A percentile compares a stretch with the other conserved stretches of the same genome.
Evolutionary conservation across 148 eudicot species (phyloP).

Genomic region (Vaccinium corymbosum): DNA sequence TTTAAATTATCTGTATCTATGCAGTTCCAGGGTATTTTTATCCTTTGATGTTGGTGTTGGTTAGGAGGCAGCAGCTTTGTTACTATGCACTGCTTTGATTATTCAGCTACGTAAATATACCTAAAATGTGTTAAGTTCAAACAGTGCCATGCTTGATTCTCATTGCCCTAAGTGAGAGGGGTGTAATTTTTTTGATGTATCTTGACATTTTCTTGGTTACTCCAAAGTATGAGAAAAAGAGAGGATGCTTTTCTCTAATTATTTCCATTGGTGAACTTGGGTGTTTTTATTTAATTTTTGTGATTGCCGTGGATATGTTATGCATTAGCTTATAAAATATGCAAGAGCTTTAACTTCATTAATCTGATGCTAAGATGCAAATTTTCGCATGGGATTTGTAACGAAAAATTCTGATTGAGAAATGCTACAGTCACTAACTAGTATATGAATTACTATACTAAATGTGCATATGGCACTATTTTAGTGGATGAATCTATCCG

Average conservation of each 20-base stretch:
- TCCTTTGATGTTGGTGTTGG: neutral
- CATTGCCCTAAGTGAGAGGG: neutral
- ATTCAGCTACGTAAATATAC: neutral
- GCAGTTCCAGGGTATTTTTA: neutral
- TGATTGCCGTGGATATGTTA: neutral
- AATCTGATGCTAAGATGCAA: neutral
- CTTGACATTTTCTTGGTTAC: constrained; percentile 2
- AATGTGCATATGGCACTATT: too few species aligned
- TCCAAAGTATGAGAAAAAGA: neutral
- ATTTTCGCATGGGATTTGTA: neutral
- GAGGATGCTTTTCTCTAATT: neutral
- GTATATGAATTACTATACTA: too few species aligned
- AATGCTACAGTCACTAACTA: too few species aligned
- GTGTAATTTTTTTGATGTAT: neutral
- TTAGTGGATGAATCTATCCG: too few species aligned
- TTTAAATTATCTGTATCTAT: neutral
- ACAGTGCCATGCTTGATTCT: neutral
- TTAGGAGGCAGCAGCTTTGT: neutral
- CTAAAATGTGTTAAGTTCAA: neutral
- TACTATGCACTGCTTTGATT: neutral
- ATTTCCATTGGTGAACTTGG: neutral
- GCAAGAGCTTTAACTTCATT: neutral
- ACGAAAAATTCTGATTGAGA: neutral
- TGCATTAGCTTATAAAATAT: neutral
- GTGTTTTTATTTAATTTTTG: neutral